Evolutionary conservation across 2,329 filamentous ascomycete genomes (phyloP), one percentile per base, ranked within the genome.

Genomic region (Epichloe bromicola): DNA sequence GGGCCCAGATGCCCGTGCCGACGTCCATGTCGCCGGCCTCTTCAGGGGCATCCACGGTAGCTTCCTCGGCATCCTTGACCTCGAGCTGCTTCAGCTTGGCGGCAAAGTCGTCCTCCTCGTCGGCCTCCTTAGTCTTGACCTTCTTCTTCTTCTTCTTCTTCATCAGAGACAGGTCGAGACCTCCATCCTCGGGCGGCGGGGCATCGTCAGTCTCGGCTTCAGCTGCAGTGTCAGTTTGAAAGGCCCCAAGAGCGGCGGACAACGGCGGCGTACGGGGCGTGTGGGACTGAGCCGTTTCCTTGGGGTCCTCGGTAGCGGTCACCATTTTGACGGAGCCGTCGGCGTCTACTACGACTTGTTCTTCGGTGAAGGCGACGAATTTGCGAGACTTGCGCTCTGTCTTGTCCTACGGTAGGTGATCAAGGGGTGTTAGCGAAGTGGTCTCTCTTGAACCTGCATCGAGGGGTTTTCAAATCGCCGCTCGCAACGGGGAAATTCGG

Each of bases 141-240:
- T 78, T 79, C 71, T 79, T 91, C 75, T 94, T 95, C 76, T 95
- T 96, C 70, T 88, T 85, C 76, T 96, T 97, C 71, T 89, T 86
- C 68, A 93, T 76, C 55, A 93, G 77, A 57, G 83, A 73, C 46
- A 78, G 70, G 61, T 77, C 74, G 55, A 80, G 66, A 42, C 70
- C 73, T 48, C 69, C 72, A 65, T 88, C 73, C 48, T 72, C 72
- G 55, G 63, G 66, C 47, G 69, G 71, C 49, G 70, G 67, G 17
- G 60, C 57, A 52, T 75, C 76, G 41, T 75, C 75, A 52, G 61
- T 64, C 52, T 63, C 62, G 59, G 69, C 70, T 71, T 69, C 63
- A 60, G 66, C 57, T 56, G 65, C 59, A 57, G 65, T 58, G 68
- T 70, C 73, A 78, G 76, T 70, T 74, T 49, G 43, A 34, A 78